Evolutionary conservation across 495 filamentous ascomycete genomes (phyloP), one percentile per base, ranked within the genome.

Genomic region (Neurospora tetrasperma): DNA sequence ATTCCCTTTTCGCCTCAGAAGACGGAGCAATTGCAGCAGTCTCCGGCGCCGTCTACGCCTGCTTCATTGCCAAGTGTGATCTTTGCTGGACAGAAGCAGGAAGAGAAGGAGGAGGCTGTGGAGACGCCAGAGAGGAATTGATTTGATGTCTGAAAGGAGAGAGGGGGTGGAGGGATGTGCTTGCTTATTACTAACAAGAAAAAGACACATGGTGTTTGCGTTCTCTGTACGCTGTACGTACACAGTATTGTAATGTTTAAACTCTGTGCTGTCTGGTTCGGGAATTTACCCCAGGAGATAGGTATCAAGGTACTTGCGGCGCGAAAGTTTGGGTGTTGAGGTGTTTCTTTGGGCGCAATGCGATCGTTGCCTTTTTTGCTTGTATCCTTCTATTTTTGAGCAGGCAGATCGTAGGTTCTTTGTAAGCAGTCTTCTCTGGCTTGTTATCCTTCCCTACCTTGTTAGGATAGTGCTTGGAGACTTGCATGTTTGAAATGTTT

Each of bases 1-100:
- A 79, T 83, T 42, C 82, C 81, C 0, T 83, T 83, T 12, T 35
- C 54, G 6, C 54, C 54, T 66, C 54, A 66, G 3, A 66, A 66
- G 23, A 18, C 48, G 48, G 48, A 27, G 11, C 20, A 27, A 27
- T 59, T 66, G 54, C 54, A 66, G 27, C 54, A 66, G 54, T 66
- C 54, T 38, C 31, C 54, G 48, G 48, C 20, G 6, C 54, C 54
- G 12, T 31, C 54, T 5, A 66, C 54, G 27, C 54, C 54, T 66
- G 54, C 54, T 35, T 66, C 54, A 1, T 8, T 66, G 3, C 27
- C 54, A 18, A 66, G 54, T 66, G 54, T 66, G 27, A 66, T 66
- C 7, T 66, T 66, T 7, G 4, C 23, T 66, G 54, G 54, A 16
- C 23, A 66, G 54, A 66, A 59, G 23, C 20, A 27, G 20, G 48